A percentile compares a stretch with the other conserved stretches of the same genome.
Conservation (phyloP, 768 basidiomycete species). For the Floccularia luteovirens region DNA sequence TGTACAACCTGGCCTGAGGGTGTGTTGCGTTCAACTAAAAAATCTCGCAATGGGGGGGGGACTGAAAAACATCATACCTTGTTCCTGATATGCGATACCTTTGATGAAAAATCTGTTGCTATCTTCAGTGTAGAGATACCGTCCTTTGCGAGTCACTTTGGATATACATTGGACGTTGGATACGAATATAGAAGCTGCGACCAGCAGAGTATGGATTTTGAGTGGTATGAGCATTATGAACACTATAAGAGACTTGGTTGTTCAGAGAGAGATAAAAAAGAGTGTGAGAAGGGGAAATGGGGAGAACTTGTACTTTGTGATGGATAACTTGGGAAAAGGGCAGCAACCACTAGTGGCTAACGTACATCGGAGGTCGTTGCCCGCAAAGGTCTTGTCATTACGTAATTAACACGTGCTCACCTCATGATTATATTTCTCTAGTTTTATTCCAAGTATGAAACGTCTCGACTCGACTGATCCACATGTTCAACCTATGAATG, state of each 20-base stretch:
- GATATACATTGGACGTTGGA: conserved; percentile 58
- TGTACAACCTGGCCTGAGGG: conserved; percentile 30
- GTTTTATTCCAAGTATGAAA: too few relatives aligned
- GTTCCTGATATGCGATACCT: conserved; percentile 78
- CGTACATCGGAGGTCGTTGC: too few relatives aligned
- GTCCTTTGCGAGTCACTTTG: conserved; percentile 60
- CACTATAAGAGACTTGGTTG: conserved; percentile 3
- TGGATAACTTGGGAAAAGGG: neutral
- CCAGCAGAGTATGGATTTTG: conserved; percentile 25
- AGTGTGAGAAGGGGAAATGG: conserved; percentile 3
- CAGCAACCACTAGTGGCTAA: too few relatives aligned
- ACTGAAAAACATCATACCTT: conserved; percentile 37
- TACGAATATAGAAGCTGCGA: conserved; percentile 31
- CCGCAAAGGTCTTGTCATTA: too few relatives aligned
- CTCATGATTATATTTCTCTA: too few relatives aligned
- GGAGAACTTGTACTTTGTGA: conserved; percentile 6
- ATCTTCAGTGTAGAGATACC: conserved; percentile 73
- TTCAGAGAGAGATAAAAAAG: conserved; percentile 6
- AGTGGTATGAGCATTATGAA: conserved; percentile 16
- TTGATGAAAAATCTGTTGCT: conserved; percentile 85
- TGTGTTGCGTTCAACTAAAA: conserved; percentile 1
- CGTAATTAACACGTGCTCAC: too few relatives aligned
- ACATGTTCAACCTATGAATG: too few relatives aligned
- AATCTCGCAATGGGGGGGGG: neutral
- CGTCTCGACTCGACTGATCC: too few relatives aligned